Base-by-base conservation (phyloP, 1,284 basidiomycete species). In the Tylopilus sp. region DNA sequence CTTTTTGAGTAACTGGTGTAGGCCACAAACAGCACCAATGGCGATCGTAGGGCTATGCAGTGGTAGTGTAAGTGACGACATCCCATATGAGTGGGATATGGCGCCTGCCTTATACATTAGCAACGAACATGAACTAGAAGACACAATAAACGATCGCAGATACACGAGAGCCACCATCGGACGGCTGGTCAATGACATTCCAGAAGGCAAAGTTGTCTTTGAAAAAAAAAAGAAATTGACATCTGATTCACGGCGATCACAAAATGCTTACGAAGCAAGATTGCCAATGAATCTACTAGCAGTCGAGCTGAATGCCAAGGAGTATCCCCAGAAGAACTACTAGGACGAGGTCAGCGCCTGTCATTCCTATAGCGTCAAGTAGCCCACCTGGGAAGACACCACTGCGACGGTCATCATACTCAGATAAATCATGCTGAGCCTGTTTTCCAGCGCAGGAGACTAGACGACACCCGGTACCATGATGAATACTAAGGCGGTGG, bases 401-500 rank as follows among this genome's bases (percentile, higher is more conserved):
- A 91, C 77, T 0, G 81, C 84, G 34, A 93, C 67, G 12, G 83
- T 81, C 65, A 85, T 83, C 76, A 96, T 81, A 44, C 82, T 83
- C 21, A 93, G 75, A 72, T 85, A 93, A 41, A 98, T 85, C 91
- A 95, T 94, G 18, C 88, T 91, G 8, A 97, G 76, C 0, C 94
- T 94, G 61, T 94, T 96, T 96, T 96, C 39, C 91, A 79, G 47
- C 91, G 76, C 42, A 85, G 68, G 31, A 88, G 74, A 60, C 93
- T 93, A 29, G 91, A 88, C 90, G 55, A 92, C 81, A 53, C 91
- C 91, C 17, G 92, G 92, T 66, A 92, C 80, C 94, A 96, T 96
- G 70, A 95, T 77, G 81, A 86, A 94, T 26, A 95, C 92, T 50
- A 88, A 72, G 18, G 85, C 85, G 0, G 82, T 89, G 11, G 78